Evolutionary conservation across 345 rosid species (phyloP).

Genomic region (Gossypium ekmanianum): DNA sequence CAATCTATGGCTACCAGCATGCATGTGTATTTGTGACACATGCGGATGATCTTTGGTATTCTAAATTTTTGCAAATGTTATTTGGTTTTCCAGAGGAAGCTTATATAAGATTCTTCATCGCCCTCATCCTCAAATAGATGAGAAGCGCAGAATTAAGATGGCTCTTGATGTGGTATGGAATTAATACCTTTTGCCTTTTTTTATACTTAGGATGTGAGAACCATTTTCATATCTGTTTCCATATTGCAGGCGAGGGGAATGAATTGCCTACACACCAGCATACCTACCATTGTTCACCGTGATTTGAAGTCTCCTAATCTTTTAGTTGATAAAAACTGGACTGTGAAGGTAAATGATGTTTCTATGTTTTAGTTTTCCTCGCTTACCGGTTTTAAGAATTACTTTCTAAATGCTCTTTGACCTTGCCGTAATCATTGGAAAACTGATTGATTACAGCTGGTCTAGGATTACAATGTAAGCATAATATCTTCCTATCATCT

Average conservation of each 20-base stretch:
- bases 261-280: slow-evolving; percentile 96
- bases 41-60: not conserved
- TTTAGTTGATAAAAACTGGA: slow-evolving; percentile 98
- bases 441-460: not conserved
- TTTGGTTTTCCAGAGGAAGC: slow-evolving; percentile 71
- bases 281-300: slow-evolving; percentile 94
- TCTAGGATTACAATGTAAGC: not conserved
- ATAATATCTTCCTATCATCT: slow-evolving; percentile 3
- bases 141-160: slow-evolving; percentile 92
- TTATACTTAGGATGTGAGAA: not conserved
- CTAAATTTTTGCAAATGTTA: slow-evolving; percentile 19
- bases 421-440: not conserved
- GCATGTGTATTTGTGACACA: not conserved
- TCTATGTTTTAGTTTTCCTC: not conserved
- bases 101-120: slow-evolving; percentile 90
- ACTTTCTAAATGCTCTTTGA: not conserved
- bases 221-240: slow-evolving; percentile 8
- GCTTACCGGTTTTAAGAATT: not conserved
- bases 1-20: not conserved
- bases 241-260: slow-evolving; percentile 88
- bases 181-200: slow-evolving; percentile 1
- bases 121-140: slow-evolving; percentile 87
- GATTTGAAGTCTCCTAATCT: slow-evolving; percentile 99
- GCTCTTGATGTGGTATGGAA: slow-evolving; percentile 95
- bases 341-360: slow-evolving; percentile 62